Evolutionary conservation across 2,329 filamentous ascomycete genomes (phyloP).

Genomic region (Drechmeria coniospora): DNA sequence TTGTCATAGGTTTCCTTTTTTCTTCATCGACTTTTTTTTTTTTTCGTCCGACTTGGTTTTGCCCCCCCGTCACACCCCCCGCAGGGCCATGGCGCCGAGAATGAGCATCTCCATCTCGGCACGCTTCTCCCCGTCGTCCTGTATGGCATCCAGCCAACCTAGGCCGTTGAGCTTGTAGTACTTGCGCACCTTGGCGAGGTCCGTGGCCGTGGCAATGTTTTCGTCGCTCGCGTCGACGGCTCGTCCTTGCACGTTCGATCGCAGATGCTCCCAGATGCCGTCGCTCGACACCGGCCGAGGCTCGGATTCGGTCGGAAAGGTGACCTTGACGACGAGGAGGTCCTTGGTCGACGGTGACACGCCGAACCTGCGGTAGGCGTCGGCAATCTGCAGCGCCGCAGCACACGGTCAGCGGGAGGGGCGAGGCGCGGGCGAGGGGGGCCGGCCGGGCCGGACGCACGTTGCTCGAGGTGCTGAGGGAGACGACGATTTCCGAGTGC

Average conservation of each 20-base stretch:
- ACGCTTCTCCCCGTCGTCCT: conserved; percentile 26
- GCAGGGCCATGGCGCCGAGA: conserved; percentile 58
- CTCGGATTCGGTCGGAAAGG: conserved; percentile 29
- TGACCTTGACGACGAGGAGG: conserved; percentile 71
- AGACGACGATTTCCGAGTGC: conserved; percentile 76
- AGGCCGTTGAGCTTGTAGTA: conserved; percentile 67
- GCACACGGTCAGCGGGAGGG: conserved; percentile 3
- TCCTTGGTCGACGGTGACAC: conserved; percentile 54
- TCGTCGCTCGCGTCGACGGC: conserved; percentile 46
- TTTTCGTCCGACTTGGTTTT: not conserved
- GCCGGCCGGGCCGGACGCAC: conserved; percentile 24
- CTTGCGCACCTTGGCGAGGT: conserved; percentile 59
- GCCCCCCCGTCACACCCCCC: conserved; percentile 13
- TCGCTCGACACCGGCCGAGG: conserved; percentile 28
- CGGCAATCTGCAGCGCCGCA: conserved; percentile 54
- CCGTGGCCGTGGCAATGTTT: conserved; percentile 41
- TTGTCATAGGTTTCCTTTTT: not conserved
- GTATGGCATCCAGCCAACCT: conserved; percentile 30
- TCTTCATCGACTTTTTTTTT: not conserved
- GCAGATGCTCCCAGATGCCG: conserved; percentile 43
- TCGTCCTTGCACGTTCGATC: conserved; percentile 44
- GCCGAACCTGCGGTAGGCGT: conserved; percentile 81
- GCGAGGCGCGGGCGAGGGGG: not conserved
- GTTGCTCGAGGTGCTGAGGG: conserved; percentile 69
- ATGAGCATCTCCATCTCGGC: conserved; percentile 53